phyloP scores from a whole-genome alignment of 176 grass and related monocot genomes.

The Ensete glaucum region DNA sequence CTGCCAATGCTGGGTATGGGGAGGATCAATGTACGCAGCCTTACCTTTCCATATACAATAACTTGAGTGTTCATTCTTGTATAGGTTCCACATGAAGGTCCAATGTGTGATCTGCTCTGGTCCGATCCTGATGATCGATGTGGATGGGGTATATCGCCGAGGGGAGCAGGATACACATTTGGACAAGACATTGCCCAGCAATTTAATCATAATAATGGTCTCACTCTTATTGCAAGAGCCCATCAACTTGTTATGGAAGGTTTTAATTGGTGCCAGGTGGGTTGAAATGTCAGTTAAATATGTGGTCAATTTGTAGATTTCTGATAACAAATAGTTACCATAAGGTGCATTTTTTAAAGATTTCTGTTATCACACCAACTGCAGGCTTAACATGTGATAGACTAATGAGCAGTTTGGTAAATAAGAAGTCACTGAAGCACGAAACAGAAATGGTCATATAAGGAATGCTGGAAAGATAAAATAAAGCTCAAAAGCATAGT shows the following conservation, averaged over 20 bases:
- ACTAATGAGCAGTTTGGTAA: no score
- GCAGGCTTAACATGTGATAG: no score
- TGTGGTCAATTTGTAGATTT: no score
- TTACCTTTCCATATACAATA: no score
- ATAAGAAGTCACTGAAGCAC: no score
- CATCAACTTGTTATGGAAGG: constrained; percentile 99
- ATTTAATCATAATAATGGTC: constrained; percentile 93
- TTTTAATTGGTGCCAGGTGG: constrained; percentile 93
- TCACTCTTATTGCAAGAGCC: constrained; percentile 78
- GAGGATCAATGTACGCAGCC: no score
- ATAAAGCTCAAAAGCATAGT: no score
- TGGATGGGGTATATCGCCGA: constrained; percentile 95
- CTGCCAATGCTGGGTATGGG: no score
- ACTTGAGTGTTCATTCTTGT: background rate
- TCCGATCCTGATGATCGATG: constrained; percentile 94
- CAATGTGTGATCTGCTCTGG: constrained; percentile 97
- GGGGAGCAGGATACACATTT: constrained; percentile 94
- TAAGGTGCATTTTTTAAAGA: background rate
- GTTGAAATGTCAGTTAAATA: background rate
- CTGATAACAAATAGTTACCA: no score
- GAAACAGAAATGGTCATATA: no score
- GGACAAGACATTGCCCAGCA: constrained; percentile 95
- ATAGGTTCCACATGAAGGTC: constrained; percentile 97
- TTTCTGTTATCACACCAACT: no score
- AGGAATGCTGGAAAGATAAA: no score